Evolutionary conservation across 345 rosid genomes (phyloP), one percentile per base, ranked within the genome.

Genomic region (Moricandia moricandioides): DNA sequence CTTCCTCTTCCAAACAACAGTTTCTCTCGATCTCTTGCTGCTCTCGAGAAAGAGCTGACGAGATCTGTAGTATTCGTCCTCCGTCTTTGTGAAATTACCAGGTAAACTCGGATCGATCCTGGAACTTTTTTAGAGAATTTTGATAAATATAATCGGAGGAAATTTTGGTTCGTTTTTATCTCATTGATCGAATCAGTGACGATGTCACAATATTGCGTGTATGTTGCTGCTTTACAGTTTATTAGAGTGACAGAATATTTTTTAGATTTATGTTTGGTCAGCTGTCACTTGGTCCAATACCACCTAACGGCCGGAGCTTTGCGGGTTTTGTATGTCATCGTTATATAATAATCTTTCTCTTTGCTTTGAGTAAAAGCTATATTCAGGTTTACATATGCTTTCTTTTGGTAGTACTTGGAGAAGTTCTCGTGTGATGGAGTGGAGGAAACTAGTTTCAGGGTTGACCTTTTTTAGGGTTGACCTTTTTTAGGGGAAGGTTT

Each of bases 361-460:
- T 87, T 74, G 87, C 94, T 87, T 86, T 67, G 80, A 84, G 85
- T 87, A 77, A 7, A 77, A 77, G 67, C 21, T 76, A 17, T 39
- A 6, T 55, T 30, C 21, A 56, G 57, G 18, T 35, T 72, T 52
- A 52, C 35, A 26, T 2, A 55, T 59, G 51, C 8, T 71, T 75
- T 30, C 37, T 30, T 30, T n/a, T 4, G 37, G 21, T 29, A 14
- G 30, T 9, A 26, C 18, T 58, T 29, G 10, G 62, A 58, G 62
- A 13, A 13, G 63, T 59, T 60, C 5, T 30, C 2, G 33, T 56
- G 14, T 31, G 2, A 14, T 49, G 62, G 55, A 37, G 8, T 66
- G 58, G 31, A 55, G 73, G 54, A n/a, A n/a, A n/a, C 59, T 26
- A 75, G 70, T 67, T 73, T 11, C 17, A 49, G 84, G 76, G 73